phyloP scores from a whole-genome alignment of 306 rosid species.

The Astragalus glycyphyllos region DNA sequence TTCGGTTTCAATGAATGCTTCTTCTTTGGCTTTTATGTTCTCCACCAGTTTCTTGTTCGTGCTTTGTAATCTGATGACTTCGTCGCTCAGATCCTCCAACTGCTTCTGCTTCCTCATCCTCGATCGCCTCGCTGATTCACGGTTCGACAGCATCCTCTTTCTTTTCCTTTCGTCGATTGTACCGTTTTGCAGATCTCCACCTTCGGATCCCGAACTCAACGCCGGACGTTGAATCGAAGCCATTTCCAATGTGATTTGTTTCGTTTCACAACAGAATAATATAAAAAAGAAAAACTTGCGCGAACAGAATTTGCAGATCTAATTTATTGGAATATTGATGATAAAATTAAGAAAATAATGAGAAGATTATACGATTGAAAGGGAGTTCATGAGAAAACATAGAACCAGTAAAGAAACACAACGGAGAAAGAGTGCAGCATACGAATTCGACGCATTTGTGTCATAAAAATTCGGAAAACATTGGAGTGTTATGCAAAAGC shows the following conservation, averaged over 20 bases:
- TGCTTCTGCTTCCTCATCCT: constrained; percentile 95
- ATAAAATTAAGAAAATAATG: not conserved
- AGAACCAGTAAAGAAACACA: constrained; percentile 59
- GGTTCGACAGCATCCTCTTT: constrained; percentile 91
- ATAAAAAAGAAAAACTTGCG: not conserved
- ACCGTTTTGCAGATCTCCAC: constrained; percentile 48
- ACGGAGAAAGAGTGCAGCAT: constrained; percentile 57
- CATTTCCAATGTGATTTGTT: constrained; percentile 47
- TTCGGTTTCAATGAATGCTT: constrained; percentile 54
- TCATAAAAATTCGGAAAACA: constrained; percentile 43
- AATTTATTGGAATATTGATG: not conserved
- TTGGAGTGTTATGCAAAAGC: constrained; percentile 38
- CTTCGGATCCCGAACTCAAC: constrained; percentile 79
- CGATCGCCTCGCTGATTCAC: constrained; percentile 94
- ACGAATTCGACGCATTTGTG: constrained; percentile 56
- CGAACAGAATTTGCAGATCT: constrained; percentile 35
- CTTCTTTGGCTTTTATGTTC: constrained; percentile 63
- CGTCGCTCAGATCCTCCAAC: constrained; percentile 72
- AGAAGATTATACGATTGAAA: constrained; percentile 8
- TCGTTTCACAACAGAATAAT: not conserved
- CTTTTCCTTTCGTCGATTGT: constrained; percentile 78
- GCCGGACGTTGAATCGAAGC: constrained; percentile 51
- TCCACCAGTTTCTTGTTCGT: constrained; percentile 56
- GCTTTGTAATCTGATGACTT: constrained; percentile 54
- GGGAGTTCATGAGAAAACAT: constrained; percentile 71